Percentiles rank a stretch among this genome's conserved stretches.
These are phyloP conservation scores for Globisporangium iwayamae DNA, from an alignment of 352 stramenopile species.

Conservation along the genomic window DNA sequence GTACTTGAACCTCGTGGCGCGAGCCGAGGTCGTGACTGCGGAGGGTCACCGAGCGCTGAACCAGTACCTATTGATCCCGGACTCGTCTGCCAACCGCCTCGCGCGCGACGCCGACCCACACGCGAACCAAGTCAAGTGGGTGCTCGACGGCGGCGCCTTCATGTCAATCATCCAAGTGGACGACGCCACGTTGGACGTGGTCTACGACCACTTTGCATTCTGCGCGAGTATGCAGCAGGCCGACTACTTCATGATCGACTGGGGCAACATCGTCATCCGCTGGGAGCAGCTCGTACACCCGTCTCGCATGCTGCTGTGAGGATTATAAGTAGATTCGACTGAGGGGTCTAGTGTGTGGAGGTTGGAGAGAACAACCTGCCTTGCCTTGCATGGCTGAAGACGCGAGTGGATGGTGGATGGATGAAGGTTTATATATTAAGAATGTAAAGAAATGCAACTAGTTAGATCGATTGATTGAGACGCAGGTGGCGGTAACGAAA, in stretches of 20 bases:
- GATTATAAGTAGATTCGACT: background rate
- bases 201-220: conserved; percentile 37
- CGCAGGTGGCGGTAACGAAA: too few relatives aligned
- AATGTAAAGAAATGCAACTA: background rate
- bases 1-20: conserved; percentile 36
- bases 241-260: conserved; percentile 48
- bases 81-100: conserved; percentile 28
- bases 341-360: background rate
- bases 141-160: conserved; percentile 32
- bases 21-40: conserved; percentile 11
- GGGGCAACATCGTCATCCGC: conserved; percentile 46
- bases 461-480: too few relatives aligned
- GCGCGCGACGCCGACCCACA: conserved; percentile 27
- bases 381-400: background rate
- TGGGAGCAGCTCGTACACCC: conserved; percentile 60
- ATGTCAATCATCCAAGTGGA: conserved; percentile 36
- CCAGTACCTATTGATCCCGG: conserved; percentile 30
- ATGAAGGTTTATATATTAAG: background rate
- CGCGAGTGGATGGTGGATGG: background rate
- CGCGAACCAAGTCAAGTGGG: conserved; percentile 24
- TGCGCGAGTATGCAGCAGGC: conserved; percentile 46
- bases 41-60: conserved; percentile 21
- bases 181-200: conserved; percentile 25
- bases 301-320: conserved; percentile 29
- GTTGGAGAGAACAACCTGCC: background rate